phyloP scores from a whole-genome alignment of 257 asterid species.

The Jaltomata sinuosa region DNA sequence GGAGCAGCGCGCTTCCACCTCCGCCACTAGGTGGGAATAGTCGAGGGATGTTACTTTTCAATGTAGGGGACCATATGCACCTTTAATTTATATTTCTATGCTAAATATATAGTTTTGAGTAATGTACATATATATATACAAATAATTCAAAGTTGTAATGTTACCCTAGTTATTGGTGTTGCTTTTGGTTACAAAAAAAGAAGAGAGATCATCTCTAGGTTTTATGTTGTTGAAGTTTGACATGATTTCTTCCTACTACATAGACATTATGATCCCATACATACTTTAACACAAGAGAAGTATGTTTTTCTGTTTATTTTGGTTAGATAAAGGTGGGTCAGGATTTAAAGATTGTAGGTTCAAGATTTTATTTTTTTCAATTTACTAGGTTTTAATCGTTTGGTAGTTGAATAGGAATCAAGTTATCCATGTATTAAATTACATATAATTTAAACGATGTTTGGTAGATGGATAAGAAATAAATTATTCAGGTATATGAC shows the following conservation, averaged over 20 bases:
- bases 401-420: no score
- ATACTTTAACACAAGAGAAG: no score
- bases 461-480: no score
- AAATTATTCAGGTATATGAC: no score
- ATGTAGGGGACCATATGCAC: constrained; percentile 39
- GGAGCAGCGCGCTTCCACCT: no score
- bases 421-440: no score
- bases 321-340: no score
- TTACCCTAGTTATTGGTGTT: not conserved
- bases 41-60: constrained; percentile 4
- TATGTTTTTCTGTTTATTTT: no score
- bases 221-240: constrained; percentile 43
- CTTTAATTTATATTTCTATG: constrained; percentile 7
- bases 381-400: no score
- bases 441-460: no score
- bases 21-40: not conserved
- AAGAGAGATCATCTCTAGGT: constrained; percentile 47
- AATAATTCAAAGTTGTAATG: not conserved
- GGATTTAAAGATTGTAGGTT: no score
- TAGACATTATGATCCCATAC: not conserved
- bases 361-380: no score
- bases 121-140: not conserved
- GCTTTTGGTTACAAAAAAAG: constrained; percentile 9
- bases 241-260: not conserved
- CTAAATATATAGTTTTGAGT: not conserved